A percentile compares a stretch with the other conserved stretches of the same genome.
These are phyloP conservation scores for Ramichloridium luteum DNA, from an alignment of 2,329 filamentous ascomycete genomes.

Conservation along the genomic window DNA sequence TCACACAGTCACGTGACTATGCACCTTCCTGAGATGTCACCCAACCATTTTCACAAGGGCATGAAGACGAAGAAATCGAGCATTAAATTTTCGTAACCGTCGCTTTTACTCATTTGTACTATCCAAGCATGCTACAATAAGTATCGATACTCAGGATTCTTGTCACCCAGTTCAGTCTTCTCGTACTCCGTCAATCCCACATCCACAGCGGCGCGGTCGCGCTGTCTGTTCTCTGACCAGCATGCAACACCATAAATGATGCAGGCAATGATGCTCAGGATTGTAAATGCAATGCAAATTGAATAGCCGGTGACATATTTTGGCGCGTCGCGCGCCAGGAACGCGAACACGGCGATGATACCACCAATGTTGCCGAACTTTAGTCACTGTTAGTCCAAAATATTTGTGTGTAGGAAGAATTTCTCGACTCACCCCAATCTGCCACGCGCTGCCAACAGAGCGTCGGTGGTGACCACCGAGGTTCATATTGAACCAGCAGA, in stretches of 20 bases:
- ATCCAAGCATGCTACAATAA: conserved; percentile 34
- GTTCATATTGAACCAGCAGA: conserved; percentile 46
- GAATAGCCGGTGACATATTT: conserved; percentile 60
- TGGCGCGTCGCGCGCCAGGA: conserved; percentile 49
- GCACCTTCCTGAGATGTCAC: no score
- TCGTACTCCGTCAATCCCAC: conserved; percentile 47
- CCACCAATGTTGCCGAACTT: conserved; percentile 38
- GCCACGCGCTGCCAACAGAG: conserved; percentile 38
- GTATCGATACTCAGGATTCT: conserved; percentile 50
- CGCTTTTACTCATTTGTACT: no score
- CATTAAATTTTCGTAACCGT: no score
- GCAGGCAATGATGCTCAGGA: conserved; percentile 52
- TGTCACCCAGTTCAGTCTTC: conserved; percentile 48
- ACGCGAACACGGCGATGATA: conserved; percentile 41
- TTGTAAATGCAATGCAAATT: conserved; percentile 63
- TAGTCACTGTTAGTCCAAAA: no score
- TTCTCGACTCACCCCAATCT: conserved; percentile 33
- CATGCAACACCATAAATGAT: conserved; percentile 49
- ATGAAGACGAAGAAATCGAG: no score
- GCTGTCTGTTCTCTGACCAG: conserved; percentile 46
- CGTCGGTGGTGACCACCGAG: conserved; percentile 39
- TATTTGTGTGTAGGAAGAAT: conserved; percentile 11
- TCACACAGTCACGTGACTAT: conserved; percentile 1
- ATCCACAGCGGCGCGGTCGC: conserved; percentile 37
- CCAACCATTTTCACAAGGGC: no score